phyloP scores from a whole-genome alignment of 2,329 filamentous ascomycete species.

The Pseudogymnoascus sp. region DNA sequence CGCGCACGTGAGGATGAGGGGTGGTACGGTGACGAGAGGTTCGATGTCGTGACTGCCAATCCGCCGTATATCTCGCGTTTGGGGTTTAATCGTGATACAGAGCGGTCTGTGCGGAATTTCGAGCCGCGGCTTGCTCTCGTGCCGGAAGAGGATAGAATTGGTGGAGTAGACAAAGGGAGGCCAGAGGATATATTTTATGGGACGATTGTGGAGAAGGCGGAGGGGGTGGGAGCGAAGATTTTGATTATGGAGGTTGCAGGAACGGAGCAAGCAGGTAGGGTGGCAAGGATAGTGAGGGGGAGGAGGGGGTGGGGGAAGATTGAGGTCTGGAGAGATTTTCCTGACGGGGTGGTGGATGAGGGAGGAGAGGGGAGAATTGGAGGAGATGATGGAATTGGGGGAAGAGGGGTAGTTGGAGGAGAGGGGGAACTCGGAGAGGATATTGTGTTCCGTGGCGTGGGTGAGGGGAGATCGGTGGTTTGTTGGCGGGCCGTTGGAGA shows the following conservation, averaged over 20 bases:
- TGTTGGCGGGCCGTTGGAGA: neutral
- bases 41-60: constrained; percentile 67
- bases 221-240: constrained; percentile 42
- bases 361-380: neutral
- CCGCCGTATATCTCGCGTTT: constrained; percentile 76
- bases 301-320: constrained; percentile 29
- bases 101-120: constrained; percentile 68
- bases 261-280: constrained; percentile 57
- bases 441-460: neutral
- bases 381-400: neutral
- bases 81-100: constrained; percentile 56
- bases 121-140: constrained; percentile 80
- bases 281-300: constrained; percentile 42
- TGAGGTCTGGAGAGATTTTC: constrained; percentile 69
- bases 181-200: constrained; percentile 59
- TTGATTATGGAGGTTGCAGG: constrained; percentile 68
- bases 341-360: constrained; percentile 32
- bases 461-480: neutral
- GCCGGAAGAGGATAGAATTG: constrained; percentile 33
- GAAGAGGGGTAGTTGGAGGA: neutral
- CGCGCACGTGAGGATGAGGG: neutral
- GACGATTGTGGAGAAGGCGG: constrained; percentile 51
- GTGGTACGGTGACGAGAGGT: neutral
- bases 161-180: neutral
- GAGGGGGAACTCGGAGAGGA: neutral